Evolutionary conservation across 805 yeast genomes (phyloP).

Genomic region (Nakazawaea holstii): DNA sequence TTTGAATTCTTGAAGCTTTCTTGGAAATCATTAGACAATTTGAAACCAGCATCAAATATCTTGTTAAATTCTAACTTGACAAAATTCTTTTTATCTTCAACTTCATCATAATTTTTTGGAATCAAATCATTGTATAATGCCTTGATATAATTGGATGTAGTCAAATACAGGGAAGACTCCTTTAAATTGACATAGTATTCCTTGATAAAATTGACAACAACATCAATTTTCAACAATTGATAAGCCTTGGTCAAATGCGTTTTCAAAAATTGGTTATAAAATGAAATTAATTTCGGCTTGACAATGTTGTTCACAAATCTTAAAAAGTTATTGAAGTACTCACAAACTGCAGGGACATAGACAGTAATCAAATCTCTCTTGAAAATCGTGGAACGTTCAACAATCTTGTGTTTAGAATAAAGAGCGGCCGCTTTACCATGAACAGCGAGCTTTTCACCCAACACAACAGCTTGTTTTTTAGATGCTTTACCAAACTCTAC

Average conservation of each 20-base stretch:
- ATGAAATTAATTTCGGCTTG: not conserved
- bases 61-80: slow-evolving; percentile 25
- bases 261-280: not conserved
- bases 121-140: not conserved
- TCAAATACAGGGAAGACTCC: not conserved
- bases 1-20: slow-evolving; percentile 12
- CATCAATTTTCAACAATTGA: slow-evolving; percentile 1
- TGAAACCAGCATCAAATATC: slow-evolving; percentile 22
- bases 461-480: not conserved
- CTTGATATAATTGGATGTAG: not conserved
- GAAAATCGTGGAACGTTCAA: not conserved
- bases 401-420: not conserved
- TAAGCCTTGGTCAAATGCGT: not conserved
- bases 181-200: not conserved
- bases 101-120: slow-evolving; percentile 11
- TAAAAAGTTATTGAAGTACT: not conserved
- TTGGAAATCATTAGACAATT: slow-evolving; percentile 19
- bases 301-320: not conserved
- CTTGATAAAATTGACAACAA: not conserved
- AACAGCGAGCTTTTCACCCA: not conserved
- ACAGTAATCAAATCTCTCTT: slow-evolving; percentile 1
- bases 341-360: slow-evolving; percentile 2
- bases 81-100: slow-evolving; percentile 26
- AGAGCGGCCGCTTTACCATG: not conserved
- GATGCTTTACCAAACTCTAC: not conserved